Conservation (phyloP, 2,329 filamentous ascomycete species). For the Torrubiella hemipterigena region DNA sequence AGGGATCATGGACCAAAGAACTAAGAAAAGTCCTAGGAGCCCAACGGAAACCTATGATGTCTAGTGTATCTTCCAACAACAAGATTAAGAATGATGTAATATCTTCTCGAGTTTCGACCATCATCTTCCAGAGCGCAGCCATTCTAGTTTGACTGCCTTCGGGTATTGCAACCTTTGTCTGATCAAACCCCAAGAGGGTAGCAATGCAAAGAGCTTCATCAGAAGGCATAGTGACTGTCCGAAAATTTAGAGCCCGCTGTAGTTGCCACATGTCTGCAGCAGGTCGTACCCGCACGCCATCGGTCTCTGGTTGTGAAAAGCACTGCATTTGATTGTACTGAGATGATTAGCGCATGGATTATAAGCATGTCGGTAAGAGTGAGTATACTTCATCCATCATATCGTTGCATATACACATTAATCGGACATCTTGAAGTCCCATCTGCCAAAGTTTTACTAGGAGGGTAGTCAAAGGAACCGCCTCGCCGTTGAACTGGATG, state of each 20-base stretch:
- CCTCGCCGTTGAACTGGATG: constrained; percentile 19
- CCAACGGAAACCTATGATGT: constrained; percentile 14
- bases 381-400: constrained; percentile 8
- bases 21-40: constrained; percentile 12
- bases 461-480: constrained; percentile 8
- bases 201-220: constrained; percentile 18
- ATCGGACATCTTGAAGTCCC: constrained; percentile 7
- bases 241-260: constrained; percentile 14
- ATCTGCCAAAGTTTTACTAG: constrained; percentile 6
- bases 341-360: neutral
- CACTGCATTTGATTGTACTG: constrained; percentile 10
- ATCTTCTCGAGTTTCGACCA: constrained; percentile 8
- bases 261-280: no score
- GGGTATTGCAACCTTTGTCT: constrained; percentile 7
- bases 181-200: constrained; percentile 14
- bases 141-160: constrained; percentile 10
- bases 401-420: constrained; percentile 12
- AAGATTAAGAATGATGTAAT: constrained; percentile 12
- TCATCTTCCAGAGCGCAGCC: constrained; percentile 12
- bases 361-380: neutral
- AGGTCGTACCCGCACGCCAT: no score
- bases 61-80: constrained; percentile 11
- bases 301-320: no score
- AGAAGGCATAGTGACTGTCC: constrained; percentile 15
- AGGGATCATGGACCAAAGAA: constrained; percentile 8